Percentiles rank a stretch among this genome's conserved stretches.
These are phyloP conservation scores for Coemansia sp. DNA, from an alignment of 192 early-diverging fungal genomes.

Conservation along the genomic window DNA sequence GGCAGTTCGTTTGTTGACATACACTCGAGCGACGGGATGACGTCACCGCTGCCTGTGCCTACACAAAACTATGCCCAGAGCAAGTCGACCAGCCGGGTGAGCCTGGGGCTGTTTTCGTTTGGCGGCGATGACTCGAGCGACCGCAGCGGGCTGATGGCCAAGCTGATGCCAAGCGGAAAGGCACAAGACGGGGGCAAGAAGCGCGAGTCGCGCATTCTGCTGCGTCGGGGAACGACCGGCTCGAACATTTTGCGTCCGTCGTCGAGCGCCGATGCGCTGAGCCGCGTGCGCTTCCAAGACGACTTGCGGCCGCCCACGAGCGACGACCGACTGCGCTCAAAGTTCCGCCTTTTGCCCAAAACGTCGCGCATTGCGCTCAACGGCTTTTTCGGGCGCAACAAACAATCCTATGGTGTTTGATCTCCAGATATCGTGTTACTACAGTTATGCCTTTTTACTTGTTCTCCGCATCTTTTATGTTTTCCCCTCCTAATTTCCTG, in stretches of 20 bases:
- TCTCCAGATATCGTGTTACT: neutral
- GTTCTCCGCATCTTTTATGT: neutral
- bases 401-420: conserved; percentile 11
- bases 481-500: neutral
- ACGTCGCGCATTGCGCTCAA: conserved; percentile 34
- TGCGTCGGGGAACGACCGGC: neutral
- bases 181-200: neutral
- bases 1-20: conserved; percentile 45
- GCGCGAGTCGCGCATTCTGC: conserved; percentile 8
- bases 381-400: conserved; percentile 41
- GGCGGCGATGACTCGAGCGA: conserved; percentile 6
- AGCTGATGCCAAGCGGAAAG: conserved; percentile 1
- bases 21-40: conserved; percentile 1
- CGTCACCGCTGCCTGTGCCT: conserved; percentile 1
- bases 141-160: conserved; percentile 8
- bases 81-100: conserved; percentile 2
- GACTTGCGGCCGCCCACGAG: conserved; percentile 14
- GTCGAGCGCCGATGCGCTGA: conserved; percentile 28
- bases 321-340: conserved; percentile 10
- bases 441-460: neutral
- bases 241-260: conserved; percentile 25
- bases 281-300: neutral
- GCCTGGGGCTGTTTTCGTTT: conserved; percentile 13
- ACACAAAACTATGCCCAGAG: neutral
- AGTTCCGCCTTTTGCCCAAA: conserved; percentile 36